Conservation (phyloP, 139 green algal genomes). For the Coccomyxa sp. region DNA sequence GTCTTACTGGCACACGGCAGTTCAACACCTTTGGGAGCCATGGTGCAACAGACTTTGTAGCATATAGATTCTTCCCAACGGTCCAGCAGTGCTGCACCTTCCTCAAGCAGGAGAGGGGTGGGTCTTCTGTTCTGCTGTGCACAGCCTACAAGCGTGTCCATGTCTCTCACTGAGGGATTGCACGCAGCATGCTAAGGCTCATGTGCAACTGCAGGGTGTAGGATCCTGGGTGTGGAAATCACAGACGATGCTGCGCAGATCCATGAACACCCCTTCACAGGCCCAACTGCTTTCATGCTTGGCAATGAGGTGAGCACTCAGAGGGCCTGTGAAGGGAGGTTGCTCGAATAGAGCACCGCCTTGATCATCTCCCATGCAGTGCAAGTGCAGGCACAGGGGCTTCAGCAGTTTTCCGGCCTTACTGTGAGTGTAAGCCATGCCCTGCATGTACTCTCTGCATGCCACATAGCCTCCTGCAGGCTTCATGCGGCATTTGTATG, state of each 20-base stretch:
- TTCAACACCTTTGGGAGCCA: constrained; percentile 92
- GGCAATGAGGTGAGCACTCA: constrained; percentile 75
- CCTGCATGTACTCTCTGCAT: not conserved
- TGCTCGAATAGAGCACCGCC: too few species aligned
- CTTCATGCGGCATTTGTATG: not conserved
- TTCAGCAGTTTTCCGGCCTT: too few species aligned
- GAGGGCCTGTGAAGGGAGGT: too few species aligned
- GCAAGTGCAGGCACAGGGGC: not conserved
- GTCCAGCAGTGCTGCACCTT: constrained; percentile 61
- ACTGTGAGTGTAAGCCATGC: not conserved
- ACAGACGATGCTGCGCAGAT: constrained; percentile 60
- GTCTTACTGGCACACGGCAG: constrained; percentile 75
- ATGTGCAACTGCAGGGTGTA: constrained; percentile 36
- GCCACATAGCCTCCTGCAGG: not conserved
- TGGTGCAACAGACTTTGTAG: constrained; percentile 60
- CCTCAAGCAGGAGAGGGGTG: constrained; percentile 41
- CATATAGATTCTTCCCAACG: constrained; percentile 62
- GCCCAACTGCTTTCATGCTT: constrained; percentile 86
- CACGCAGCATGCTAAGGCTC: not conserved
- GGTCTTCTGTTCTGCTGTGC: not conserved
- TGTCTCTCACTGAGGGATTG: not conserved
- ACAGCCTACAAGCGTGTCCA: not conserved
- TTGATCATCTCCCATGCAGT: not conserved
- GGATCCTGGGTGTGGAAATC: constrained; percentile 89
- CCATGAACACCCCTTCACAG: constrained; percentile 69